Conservation (phyloP, 768 basidiomycete species). For the Trametes villosa region DNA sequence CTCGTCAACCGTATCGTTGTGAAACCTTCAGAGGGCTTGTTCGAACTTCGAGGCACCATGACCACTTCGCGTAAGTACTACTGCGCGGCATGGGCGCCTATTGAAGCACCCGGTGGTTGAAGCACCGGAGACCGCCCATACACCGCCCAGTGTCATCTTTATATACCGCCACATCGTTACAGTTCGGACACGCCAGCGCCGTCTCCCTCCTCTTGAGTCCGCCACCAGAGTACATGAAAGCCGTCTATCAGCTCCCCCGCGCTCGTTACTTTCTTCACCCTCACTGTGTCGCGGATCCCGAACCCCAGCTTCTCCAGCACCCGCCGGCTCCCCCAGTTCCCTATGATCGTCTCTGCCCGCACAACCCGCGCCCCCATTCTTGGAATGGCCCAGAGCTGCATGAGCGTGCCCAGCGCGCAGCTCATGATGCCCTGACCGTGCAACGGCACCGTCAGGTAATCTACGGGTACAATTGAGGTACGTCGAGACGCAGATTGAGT, state of each 20-base stretch:
- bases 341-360: constrained; percentile 48
- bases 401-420: constrained; percentile 56
- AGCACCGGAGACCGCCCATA: too few relatives aligned
- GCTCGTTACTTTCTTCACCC: constrained; percentile 36
- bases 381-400: constrained; percentile 65
- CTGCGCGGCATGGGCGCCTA: too few relatives aligned
- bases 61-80: too few relatives aligned
- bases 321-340: constrained; percentile 61
- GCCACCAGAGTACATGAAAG: constrained; percentile 22
- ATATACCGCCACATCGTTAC: background rate
- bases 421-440: constrained; percentile 77
- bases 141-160: too few relatives aligned
- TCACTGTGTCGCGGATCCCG: constrained; percentile 40
- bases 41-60: too few relatives aligned
- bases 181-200: background rate
- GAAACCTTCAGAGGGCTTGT: too few relatives aligned
- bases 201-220: background rate
- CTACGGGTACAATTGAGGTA: constrained; percentile 29
- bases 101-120: too few relatives aligned
- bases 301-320: constrained; percentile 75
- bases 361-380: constrained; percentile 60
- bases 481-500: constrained; percentile 18
- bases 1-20: too few relatives aligned
- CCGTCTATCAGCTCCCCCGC: constrained; percentile 23
- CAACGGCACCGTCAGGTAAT: constrained; percentile 60